Base-by-base conservation (phyloP, 192 early-diverging fungal genomes). In the Gaertneriomyces sp. region DNA sequence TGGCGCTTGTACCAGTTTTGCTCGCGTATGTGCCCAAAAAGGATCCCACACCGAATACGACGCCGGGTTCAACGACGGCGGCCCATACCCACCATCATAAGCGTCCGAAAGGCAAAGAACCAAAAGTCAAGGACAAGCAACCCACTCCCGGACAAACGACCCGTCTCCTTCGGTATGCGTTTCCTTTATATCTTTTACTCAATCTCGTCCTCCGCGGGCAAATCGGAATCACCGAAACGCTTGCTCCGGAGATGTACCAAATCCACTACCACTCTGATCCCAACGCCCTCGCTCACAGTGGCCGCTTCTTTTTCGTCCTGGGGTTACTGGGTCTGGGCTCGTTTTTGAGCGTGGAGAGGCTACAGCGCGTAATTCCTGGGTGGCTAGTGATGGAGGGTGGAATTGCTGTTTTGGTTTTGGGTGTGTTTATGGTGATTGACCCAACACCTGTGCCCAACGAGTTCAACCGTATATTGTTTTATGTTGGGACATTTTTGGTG, bases 141-240 rank as follows among this genome's bases (percentile, higher is more conserved):
- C 11, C 45, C 6, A 33, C 12, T 16, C 10, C 63, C 47, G 25
- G 38, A 44, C 11, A 10, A 12, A 64, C 65, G 14, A 39, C 47
- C 39, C 17, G 19, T n/a, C 53, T 66, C 4, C 19, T 74, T 40
- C 14, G 51, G 12, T 66, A 25, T 12, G 72, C 57, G 4, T 68
- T 74, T 45, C 25, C 58, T 1, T 51, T 74, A 2, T 74, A 70
- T 61, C 70, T 74, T 44, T 47, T 43, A 42, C 57, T 74, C 40
- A 74, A 74, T 54, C 45, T 74, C 41, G 72, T 66, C 52, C 56
- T 74, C 10, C 58, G 72, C 17, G 72, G 72, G 7, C 56, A 70
- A 9, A 71, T 74, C 12, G 72, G 72, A 40, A 67, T 74, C 51
- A 66, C 60, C 12, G 72, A 74, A 57, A 70, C 72, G 4, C 25